phyloP scores from a whole-genome alignment of 305 asterid species.

The Fraxinus angustifolia region DNA sequence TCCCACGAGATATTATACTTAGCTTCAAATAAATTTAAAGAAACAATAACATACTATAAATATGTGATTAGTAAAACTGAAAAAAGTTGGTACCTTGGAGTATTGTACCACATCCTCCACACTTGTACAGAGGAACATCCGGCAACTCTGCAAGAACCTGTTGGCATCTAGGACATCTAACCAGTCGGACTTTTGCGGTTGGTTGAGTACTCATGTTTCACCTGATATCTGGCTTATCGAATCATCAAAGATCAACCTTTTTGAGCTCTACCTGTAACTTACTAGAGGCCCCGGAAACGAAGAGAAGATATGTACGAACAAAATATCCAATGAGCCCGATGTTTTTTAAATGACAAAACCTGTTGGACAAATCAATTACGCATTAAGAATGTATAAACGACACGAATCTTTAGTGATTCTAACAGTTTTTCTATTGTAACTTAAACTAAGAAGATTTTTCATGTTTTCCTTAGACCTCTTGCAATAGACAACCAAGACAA shows the following conservation, averaged over 20 bases:
- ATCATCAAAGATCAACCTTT: conserved; percentile 8
- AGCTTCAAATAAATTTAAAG: background rate
- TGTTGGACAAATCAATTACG: background rate
- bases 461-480: background rate
- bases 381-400: background rate
- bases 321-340: background rate
- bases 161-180: conserved; percentile 72
- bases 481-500: background rate
- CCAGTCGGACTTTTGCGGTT: conserved; percentile 54
- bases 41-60: background rate
- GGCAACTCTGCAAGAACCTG: conserved; percentile 63
- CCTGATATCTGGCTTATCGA: conserved; percentile 8
- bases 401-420: background rate
- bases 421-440: background rate
- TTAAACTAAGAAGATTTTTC: background rate
- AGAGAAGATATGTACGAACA: background rate
- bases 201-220: conserved; percentile 47
- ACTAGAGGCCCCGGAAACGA: background rate
- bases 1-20: background rate
- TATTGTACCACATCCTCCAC: conserved; percentile 80
- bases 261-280: background rate
- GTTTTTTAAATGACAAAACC: background rate
- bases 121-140: conserved; percentile 55
- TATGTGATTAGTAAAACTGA: background rate
- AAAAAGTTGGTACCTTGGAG: conserved; percentile 55